Base-by-base conservation (phyloP, 176 grass and related monocot genomes). In the Musa acuminata region DNA sequence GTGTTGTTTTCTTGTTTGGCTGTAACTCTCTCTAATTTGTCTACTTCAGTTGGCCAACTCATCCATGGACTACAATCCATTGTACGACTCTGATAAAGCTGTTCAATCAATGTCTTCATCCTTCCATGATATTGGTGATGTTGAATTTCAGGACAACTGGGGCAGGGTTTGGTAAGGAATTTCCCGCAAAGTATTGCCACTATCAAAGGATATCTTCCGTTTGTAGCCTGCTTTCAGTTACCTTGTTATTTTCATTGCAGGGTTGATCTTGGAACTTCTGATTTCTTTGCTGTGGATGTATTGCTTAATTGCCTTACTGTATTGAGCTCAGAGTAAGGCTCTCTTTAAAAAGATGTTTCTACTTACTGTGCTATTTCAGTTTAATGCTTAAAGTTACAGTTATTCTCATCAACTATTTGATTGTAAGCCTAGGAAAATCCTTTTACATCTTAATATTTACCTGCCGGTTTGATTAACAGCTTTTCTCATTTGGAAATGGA, bases 111-210 rank as follows among this genome's bases (percentile, higher is more conserved):
- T 97, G 85, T 83, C 93, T 82, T 97, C 93, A 75, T 93, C 93
- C 75, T 93, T 97, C 82, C 93, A 97, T 69, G 90, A 97, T 77
- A 93, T 93, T 68, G 83, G 85, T 43, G 80, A 93, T 81, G 65
- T 98, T 0, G 84, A 97, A 75, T 97, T 97, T 76, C 94, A 97
- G 83, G 94, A 93, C 24, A 93, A 80, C 77, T 93, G 87, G 94
- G 90, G 55, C 62, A 88, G 90, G 80, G 85, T 97, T 77, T 87
- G 90, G 94, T 93, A 80, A 16, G 77, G 75, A 88, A 57, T 62
- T 68, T 78, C 52, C 80, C 79, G 43, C 6, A 24, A 79, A 76
- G 13, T 65, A 71, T 52, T 12, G 64, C 3, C 53, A 64, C 55
- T 58, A 58, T 27, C 51, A 2, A 79, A 50, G 43, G 43, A 68